Conservation (phyloP, 2,329 filamentous ascomycete species). For the Fusarium piperis region DNA sequence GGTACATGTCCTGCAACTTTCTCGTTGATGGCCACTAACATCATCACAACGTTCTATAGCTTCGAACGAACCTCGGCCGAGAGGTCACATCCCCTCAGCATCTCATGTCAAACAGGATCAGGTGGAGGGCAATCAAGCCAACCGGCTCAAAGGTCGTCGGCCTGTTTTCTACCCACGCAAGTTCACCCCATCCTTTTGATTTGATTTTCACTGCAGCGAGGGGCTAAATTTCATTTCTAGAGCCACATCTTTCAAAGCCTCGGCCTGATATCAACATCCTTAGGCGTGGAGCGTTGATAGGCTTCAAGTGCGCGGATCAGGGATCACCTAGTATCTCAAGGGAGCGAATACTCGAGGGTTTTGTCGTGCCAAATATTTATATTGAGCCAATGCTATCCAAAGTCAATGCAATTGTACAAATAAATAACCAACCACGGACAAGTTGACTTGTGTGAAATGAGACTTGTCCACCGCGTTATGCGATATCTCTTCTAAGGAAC, state of each 20-base stretch:
- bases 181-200: neutral
- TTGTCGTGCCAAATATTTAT: neutral
- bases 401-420: neutral
- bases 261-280: neutral
- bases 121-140: conserved; percentile 12
- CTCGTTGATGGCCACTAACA: neutral
- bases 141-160: conserved; percentile 19
- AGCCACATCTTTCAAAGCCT: neutral
- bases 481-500: conserved; percentile 16
- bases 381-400: neutral
- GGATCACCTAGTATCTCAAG: neutral
- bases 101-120: neutral
- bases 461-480: neutral
- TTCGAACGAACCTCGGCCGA: conserved; percentile 13
- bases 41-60: neutral
- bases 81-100: neutral
- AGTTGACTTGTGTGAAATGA: neutral
- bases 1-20: neutral
- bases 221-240: neutral
- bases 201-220: neutral
- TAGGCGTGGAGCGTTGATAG: neutral
- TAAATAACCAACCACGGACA: neutral
- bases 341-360: neutral
- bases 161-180: conserved; percentile 12
- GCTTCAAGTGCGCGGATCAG: neutral